Evolutionary conservation across 2,329 filamentous ascomycete species (phyloP).

Genomic region (Pseudocercospora fijiensis): DNA sequence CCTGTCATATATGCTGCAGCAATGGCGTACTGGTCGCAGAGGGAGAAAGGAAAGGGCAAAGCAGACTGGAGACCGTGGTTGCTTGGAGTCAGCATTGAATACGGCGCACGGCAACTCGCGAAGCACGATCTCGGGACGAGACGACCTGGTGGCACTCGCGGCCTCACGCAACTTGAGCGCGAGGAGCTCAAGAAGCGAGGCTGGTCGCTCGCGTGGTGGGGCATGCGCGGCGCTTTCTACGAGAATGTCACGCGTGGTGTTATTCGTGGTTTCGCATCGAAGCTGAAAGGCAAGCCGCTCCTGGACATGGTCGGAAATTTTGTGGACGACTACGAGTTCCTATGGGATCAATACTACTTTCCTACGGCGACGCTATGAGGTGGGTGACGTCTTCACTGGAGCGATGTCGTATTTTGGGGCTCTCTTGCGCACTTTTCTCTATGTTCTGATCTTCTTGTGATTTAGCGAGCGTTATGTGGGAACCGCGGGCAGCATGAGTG

Average conservation of each 20-base stretch:
- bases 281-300: conserved; percentile 70
- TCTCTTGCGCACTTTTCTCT: not conserved
- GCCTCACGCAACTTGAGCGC: conserved; percentile 77
- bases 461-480: conserved; percentile 19
- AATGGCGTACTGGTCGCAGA: conserved; percentile 62
- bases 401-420: not conserved
- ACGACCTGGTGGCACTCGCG: conserved; percentile 69
- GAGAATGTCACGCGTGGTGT: conserved; percentile 75
- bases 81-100: conserved; percentile 79
- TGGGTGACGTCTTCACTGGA: not conserved
- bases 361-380: conserved; percentile 58
- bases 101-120: conserved; percentile 79
- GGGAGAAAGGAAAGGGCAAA: conserved; percentile 66
- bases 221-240: conserved; percentile 95
- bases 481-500: conserved; percentile 8
- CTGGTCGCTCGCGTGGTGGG: conserved; percentile 93
- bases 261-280: conserved; percentile 68
- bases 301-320: conserved; percentile 80
- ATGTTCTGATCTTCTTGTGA: not conserved
- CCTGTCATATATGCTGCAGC: conserved; percentile 84
- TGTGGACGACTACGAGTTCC: conserved; percentile 91
- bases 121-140: conserved; percentile 64
- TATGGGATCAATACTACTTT: conserved; percentile 99
- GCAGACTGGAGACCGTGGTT: conserved; percentile 91
- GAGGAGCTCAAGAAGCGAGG: conserved; percentile 86